Conservation (phyloP, 192 early-diverging fungal species). For the Endogone sp. region DNA sequence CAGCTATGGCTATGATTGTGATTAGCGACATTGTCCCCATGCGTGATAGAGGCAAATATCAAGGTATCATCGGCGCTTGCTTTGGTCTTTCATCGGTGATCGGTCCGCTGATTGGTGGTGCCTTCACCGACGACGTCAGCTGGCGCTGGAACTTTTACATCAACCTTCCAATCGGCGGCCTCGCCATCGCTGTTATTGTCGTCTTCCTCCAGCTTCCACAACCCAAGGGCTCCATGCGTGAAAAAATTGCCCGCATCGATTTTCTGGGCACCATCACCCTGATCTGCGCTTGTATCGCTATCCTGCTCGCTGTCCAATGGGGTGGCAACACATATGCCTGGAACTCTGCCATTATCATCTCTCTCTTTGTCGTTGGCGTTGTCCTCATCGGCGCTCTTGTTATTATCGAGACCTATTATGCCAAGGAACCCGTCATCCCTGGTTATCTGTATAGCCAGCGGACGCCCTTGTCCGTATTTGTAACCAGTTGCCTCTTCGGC, state of each 20-base stretch:
- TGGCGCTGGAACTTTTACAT: slow-evolving; percentile 62
- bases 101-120: slow-evolving; percentile 57
- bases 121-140: slow-evolving; percentile 48
- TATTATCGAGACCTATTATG: slow-evolving; percentile 56
- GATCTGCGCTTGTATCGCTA: slow-evolving; percentile 39
- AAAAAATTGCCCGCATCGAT: slow-evolving; percentile 56
- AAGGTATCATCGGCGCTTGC: slow-evolving; percentile 48
- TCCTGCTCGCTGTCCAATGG: slow-evolving; percentile 69
- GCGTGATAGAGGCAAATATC: slow-evolving; percentile 64
- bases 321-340: slow-evolving; percentile 71
- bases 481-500: slow-evolving; percentile 32
- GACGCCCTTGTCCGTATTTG: slow-evolving; percentile 36
- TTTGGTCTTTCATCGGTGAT: slow-evolving; percentile 48
- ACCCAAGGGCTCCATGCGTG: slow-evolving; percentile 33
- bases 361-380: slow-evolving; percentile 48
- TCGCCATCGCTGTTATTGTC: slow-evolving; percentile 40
- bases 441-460: slow-evolving; percentile 51
- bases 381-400: slow-evolving; percentile 48
- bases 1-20: slow-evolving; percentile 62
- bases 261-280: slow-evolving; percentile 53
- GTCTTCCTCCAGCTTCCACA: slow-evolving; percentile 51
- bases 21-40: slow-evolving; percentile 62
- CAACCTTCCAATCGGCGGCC: slow-evolving; percentile 51
- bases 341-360: slow-evolving; percentile 53
- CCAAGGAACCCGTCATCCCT: slow-evolving; percentile 70